These are phyloP conservation scores for Spathaspora arborariae DNA, from an alignment of 805 yeast species.

Conservation along the genomic window DNA sequence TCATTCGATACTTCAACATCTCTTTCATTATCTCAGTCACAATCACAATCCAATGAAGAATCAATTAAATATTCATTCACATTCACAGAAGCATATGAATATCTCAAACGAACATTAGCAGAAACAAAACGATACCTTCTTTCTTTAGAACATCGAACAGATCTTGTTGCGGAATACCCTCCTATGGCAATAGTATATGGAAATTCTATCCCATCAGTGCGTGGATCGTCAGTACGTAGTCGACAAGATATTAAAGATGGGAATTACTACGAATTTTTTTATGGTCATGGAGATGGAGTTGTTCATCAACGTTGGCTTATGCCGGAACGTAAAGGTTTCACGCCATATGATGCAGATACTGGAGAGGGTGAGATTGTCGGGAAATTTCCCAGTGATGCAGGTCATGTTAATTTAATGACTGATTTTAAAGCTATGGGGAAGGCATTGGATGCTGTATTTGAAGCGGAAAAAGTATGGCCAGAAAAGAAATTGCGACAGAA, in stretches of 20 bases:
- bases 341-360: conserved; percentile 21
- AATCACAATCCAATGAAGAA: conserved; percentile 5
- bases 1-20: neutral
- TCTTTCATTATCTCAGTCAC: neutral
- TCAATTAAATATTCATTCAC: conserved; percentile 23
- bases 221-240: conserved; percentile 69
- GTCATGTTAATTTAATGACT: conserved; percentile 78
- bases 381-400: conserved; percentile 57
- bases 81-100: conserved; percentile 59
- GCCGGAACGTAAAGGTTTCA: conserved; percentile 72
- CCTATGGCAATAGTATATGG: conserved; percentile 84
- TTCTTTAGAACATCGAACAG: conserved; percentile 51
- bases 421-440: conserved; percentile 70
- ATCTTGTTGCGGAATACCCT: conserved; percentile 55
- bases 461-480: conserved; percentile 49
- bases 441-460: conserved; percentile 61
- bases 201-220: conserved; percentile 75
- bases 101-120: conserved; percentile 57
- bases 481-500: conserved; percentile 1
- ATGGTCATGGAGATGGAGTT: conserved; percentile 94
- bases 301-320: conserved; percentile 77
- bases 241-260: conserved; percentile 65
- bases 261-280: conserved; percentile 68
- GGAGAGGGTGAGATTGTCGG: conserved; percentile 56
- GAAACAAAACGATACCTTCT: conserved; percentile 55